These are phyloP conservation scores for Asterella californica DNA, from an alignment of 225 moss, liverwort and hornwort genomes.

Conservation along the genomic window DNA sequence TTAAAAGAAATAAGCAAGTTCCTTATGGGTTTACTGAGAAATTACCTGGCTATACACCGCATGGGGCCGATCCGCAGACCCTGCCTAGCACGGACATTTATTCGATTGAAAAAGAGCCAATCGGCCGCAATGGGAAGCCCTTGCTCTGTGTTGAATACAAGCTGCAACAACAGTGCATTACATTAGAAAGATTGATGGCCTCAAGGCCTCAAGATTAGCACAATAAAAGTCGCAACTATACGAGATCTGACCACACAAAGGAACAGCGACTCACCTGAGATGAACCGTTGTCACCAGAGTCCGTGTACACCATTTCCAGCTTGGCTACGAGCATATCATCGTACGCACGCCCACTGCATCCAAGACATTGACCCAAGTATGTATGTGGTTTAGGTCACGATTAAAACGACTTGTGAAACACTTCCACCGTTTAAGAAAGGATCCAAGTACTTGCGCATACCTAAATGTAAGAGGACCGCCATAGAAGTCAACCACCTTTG, in stretches of 20 bases:
- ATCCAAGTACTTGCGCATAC: slow-evolving; percentile 26
- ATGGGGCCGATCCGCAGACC: slow-evolving; percentile 86
- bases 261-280: slow-evolving; percentile 64
- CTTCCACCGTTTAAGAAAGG: neutral
- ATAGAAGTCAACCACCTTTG: slow-evolving; percentile 92
- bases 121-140: slow-evolving; percentile 86
- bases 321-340: slow-evolving; percentile 99
- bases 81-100: slow-evolving; percentile 96
- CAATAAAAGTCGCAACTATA: neutral
- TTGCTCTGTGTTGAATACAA: slow-evolving; percentile 97
- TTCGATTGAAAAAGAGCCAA: slow-evolving; percentile 97
- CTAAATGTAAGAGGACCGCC: slow-evolving; percentile 96
- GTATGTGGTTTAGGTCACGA: neutral
- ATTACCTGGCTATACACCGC: slow-evolving; percentile 90
- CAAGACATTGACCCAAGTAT: neutral
- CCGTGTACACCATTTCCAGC: slow-evolving; percentile 93
- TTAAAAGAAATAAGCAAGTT: neutral
- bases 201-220: slow-evolving; percentile 9
- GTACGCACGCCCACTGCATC: slow-evolving; percentile 83
- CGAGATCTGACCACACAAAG: neutral
- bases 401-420: neutral
- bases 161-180: slow-evolving; percentile 46
- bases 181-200: neutral
- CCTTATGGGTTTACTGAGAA: neutral
- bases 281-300: slow-evolving; percentile 92